Percentiles rank a stretch among this genome's conserved stretches.
These are phyloP conservation scores for Pigoraptor vietnamica DNA, from an alignment of 78 protist genomes.

Conservation along the genomic window DNA sequence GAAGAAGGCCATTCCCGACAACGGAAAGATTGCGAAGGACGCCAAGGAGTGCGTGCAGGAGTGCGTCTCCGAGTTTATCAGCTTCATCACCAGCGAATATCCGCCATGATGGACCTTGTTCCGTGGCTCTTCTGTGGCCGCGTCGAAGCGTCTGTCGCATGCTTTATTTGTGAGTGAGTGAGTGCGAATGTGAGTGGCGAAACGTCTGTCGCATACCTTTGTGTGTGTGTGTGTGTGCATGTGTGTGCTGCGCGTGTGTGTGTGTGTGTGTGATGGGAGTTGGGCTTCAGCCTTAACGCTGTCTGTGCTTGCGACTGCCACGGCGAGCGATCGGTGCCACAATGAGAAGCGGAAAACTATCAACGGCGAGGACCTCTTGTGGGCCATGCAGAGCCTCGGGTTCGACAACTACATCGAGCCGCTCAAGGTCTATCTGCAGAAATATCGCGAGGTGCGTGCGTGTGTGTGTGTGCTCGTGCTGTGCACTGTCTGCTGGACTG, in stretches of 20 bases:
- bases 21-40: constrained; percentile 79
- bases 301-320: background rate
- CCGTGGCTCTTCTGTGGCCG: background rate
- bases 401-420: constrained; percentile 72
- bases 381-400: constrained; percentile 68
- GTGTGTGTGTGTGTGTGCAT: too few species aligned
- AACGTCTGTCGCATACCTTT: too few species aligned
- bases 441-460: constrained; percentile 51
- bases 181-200: background rate
- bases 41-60: constrained; percentile 81
- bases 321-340: constrained; percentile 65
- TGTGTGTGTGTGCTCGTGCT: too few species aligned
- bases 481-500: too few species aligned
- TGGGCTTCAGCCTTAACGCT: background rate
- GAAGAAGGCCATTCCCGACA: constrained; percentile 65
- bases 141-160: background rate
- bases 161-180: background rate
- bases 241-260: too few species aligned
- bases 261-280: too few species aligned
- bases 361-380: constrained; percentile 72
- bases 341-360: constrained; percentile 78
- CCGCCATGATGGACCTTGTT: background rate
- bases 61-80: constrained; percentile 77
- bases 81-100: constrained; percentile 66
- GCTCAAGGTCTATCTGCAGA: constrained; percentile 40